Conservation (phyloP, 2,329 filamentous ascomycete genomes). For the Byssochlamys sp. region DNA sequence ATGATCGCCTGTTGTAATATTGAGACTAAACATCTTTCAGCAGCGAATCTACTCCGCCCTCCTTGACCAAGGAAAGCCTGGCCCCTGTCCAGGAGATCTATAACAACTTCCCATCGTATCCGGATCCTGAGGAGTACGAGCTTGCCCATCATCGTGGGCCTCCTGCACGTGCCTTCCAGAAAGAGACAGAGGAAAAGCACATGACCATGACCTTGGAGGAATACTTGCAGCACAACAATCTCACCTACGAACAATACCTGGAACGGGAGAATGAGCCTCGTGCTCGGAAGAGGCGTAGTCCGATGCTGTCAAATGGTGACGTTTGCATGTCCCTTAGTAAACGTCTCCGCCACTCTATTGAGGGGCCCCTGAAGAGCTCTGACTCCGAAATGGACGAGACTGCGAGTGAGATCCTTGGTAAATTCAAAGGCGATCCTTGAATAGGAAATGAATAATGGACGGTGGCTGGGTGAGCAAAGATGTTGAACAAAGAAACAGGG, state of each 20-base stretch:
- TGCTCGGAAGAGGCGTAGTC: not conserved
- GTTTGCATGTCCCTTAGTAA: not conserved
- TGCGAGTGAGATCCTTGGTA: not conserved
- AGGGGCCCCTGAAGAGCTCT: not conserved
- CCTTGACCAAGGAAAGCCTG: not conserved
- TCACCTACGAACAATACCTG: not conserved
- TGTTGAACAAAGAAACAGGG: not conserved
- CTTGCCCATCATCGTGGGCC: not conserved
- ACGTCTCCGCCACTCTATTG: not conserved
- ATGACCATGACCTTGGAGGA: conserved; percentile 4
- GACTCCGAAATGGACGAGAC: not conserved
- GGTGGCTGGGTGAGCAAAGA: not conserved
- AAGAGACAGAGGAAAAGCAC: not conserved
- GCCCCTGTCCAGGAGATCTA: not conserved
- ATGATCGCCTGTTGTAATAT: not conserved
- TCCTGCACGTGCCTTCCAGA: not conserved
- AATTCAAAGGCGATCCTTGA: not conserved
- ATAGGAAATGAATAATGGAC: not conserved
- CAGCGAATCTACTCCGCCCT: not conserved
- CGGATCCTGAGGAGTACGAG: not conserved
- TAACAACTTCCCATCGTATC: not conserved
- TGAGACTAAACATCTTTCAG: not conserved
- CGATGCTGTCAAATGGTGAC: not conserved
- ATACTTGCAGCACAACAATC: conserved; percentile 4
- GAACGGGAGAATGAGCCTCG: not conserved